These are phyloP conservation scores for Fallopia convolvulus DNA, from an alignment of 148 eudicot species.

Conservation along the genomic window DNA sequence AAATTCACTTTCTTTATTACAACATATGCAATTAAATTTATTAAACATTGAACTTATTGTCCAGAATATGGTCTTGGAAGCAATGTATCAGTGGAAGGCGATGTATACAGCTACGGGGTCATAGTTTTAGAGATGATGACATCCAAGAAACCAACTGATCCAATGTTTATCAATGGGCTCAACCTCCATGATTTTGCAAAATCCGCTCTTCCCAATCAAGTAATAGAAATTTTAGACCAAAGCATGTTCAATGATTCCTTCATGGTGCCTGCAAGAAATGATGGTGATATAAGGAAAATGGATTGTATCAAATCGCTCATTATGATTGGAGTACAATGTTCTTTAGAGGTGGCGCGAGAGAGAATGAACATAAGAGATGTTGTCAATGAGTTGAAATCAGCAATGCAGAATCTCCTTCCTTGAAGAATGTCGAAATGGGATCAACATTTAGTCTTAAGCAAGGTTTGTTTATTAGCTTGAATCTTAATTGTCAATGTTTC, in stretches of 20 bases:
- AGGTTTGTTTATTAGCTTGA: too few species aligned
- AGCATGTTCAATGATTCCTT: not conserved
- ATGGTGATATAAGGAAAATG: not conserved
- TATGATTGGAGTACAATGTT: constrained; percentile 5
- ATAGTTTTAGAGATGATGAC: constrained; percentile 25
- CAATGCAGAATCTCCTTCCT: not conserved
- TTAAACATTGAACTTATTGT: not conserved
- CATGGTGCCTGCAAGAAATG: not conserved
- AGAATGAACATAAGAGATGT: not conserved
- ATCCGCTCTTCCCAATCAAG: constrained; percentile 10
- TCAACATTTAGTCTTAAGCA: not conserved
- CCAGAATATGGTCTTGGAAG: constrained; percentile 8
- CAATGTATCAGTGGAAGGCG: constrained; percentile 6
- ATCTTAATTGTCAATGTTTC: too few species aligned
- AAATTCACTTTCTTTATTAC: too few species aligned
- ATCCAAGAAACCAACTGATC: constrained; percentile 17
- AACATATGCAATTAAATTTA: too few species aligned
- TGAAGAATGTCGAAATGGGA: not conserved
- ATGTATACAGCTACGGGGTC: constrained; percentile 27
- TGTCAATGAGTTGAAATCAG: not conserved
- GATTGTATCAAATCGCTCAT: not conserved
- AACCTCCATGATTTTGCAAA: constrained; percentile 17
- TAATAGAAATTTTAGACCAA: constrained; percentile 14
- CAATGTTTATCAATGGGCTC: not conserved
- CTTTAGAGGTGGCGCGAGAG: not conserved